Evolutionary conservation across 768 basidiomycete genomes (phyloP).

Genomic region (Leccinum broughii): DNA sequence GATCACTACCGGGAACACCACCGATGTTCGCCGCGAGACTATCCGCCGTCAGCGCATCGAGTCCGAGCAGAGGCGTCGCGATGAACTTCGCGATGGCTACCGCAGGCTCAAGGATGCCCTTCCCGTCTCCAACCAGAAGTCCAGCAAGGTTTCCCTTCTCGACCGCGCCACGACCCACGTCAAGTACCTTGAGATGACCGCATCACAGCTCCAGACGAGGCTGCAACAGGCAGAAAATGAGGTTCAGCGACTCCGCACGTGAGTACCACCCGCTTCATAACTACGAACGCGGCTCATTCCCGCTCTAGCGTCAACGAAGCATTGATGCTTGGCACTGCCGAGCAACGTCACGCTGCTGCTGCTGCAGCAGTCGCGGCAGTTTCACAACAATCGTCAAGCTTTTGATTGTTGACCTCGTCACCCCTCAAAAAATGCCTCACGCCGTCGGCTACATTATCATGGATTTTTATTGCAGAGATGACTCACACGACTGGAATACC

Average conservation of each 20-base stretch:
- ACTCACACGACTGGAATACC: constrained; percentile 43
- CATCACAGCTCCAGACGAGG: constrained; percentile 70
- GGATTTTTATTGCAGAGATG: constrained; percentile 40
- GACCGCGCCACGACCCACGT: constrained; percentile 89
- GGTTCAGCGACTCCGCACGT: constrained; percentile 74
- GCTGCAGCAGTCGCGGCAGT: constrained; percentile 58
- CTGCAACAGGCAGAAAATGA: constrained; percentile 79
- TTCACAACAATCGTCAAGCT: constrained; percentile 41
- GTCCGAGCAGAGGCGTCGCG: constrained; percentile 88
- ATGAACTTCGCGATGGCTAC: constrained; percentile 92
- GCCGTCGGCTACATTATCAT: constrained; percentile 39
- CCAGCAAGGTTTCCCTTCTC: constrained; percentile 87
- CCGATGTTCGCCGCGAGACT: constrained; percentile 82
- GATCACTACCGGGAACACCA: constrained; percentile 41
- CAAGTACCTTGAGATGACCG: constrained; percentile 81
- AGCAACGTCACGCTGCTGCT: constrained; percentile 52
- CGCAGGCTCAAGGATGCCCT: constrained; percentile 87
- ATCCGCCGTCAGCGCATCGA: constrained; percentile 92
- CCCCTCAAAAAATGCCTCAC: constrained; percentile 27
- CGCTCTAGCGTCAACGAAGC: constrained; percentile 73
- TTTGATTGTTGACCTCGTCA: constrained; percentile 43
- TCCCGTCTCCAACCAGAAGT: constrained; percentile 88
- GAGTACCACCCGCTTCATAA: constrained; percentile 17
- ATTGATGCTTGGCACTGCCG: constrained; percentile 82
- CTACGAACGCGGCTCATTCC: background rate